Evolutionary conservation across 2,329 filamentous ascomycete genomes (phyloP), one percentile per base, ranked within the genome.

Genomic region (Hymenoscyphus scutula): DNA sequence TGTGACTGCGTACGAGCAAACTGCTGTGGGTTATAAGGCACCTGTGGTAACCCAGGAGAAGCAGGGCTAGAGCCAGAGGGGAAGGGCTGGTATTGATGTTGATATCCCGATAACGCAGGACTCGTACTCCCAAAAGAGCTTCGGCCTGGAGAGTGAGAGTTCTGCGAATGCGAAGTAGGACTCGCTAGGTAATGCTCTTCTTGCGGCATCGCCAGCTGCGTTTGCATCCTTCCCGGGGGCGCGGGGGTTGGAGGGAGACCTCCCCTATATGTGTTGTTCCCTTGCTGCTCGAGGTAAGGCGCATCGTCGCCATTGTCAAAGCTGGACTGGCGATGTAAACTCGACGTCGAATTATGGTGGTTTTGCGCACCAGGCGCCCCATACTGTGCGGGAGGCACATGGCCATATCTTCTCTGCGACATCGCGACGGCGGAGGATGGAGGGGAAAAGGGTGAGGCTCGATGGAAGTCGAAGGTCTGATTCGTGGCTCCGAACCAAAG

Each of bases 281-380:
- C 34, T 65, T 70, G 66, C 48, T 74, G 67, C 59, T 74, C 71
- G 69, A 84, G 80, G 68, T 86, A 84, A 56, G 79, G 77, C 56
- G 81, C 79, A 74, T 94, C 90, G 74, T 95, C 91, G 67, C 89
- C 90, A 68, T 82, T 85, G 74, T 92, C 88, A 78, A 91, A 92
- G 78, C 89, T 94, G 56, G 85, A 83, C 67, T 85, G 83, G 68
- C 89, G 82, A 53, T 70, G 72, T 34, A 75, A 38, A 41, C 68
- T 66, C 41, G 71, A 62, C 57, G 71, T 68, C 41, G 71, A 62
- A 58, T 72, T 69, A 68, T 79, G 78, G 37, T 72, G 64, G 56
- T 75, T 71, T 63, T 77, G 75, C 53, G 78, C 75, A 65, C 76
- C 74, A 51, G 73, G 67, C 59, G 76, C 70, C 56, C 80, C 77